Evolutionary conservation across 2,329 filamentous ascomycete species (phyloP).

Genomic region (Stagonosporopsis chrysanthemi): DNA sequence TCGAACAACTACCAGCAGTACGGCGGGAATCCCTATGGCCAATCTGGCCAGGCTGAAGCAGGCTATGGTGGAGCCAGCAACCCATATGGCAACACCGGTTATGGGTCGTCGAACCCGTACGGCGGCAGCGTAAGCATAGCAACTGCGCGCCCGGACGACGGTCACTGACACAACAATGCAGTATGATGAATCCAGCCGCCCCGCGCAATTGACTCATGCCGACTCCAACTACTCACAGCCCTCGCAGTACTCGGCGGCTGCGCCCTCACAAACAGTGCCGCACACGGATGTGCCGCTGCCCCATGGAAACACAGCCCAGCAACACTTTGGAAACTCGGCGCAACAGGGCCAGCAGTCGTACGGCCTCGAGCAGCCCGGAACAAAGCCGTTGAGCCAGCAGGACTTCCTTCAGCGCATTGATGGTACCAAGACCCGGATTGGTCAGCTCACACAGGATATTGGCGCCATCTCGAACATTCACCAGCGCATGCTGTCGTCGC

Average conservation of each 20-base stretch:
- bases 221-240: constrained; percentile 50
- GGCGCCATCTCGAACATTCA: constrained; percentile 73
- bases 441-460: constrained; percentile 70
- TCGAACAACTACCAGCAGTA: constrained; percentile 62
- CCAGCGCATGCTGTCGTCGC: constrained; percentile 73
- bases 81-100: constrained; percentile 49
- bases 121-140: constrained; percentile 34
- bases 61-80: constrained; percentile 41
- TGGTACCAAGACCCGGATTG: constrained; percentile 72
- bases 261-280: constrained; percentile 38
- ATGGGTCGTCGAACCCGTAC: constrained; percentile 43
- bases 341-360: constrained; percentile 10
- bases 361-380: constrained; percentile 62
- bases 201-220: constrained; percentile 42
- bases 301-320: constrained; percentile 54
- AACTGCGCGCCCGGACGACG: constrained; percentile 16
- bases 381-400: constrained; percentile 62
- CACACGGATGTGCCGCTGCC: constrained; percentile 28
- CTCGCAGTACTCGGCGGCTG: constrained; percentile 44
- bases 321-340: constrained; percentile 32
- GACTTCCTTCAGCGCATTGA: constrained; percentile 75
- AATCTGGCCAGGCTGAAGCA: constrained; percentile 60
- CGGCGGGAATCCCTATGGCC: constrained; percentile 68
- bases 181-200: constrained; percentile 36
- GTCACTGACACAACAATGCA: constrained; percentile 22